Evolutionary conservation across 179 eudicot genomes (phyloP).

Genomic region (Beta lomatogona): DNA sequence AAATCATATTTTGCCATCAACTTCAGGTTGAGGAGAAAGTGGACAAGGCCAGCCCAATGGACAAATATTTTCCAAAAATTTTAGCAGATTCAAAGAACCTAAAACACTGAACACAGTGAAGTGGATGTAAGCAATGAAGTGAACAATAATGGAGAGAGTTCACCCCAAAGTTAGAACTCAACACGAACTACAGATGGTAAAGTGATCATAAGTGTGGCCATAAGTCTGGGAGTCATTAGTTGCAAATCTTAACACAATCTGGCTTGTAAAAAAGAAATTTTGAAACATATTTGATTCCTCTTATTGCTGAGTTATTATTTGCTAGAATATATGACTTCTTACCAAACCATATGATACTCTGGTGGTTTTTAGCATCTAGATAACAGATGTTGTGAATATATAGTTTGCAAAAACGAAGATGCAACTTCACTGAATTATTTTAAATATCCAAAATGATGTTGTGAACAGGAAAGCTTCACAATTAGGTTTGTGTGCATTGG

Average conservation of each 20-base stretch:
- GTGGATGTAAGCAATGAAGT: background rate
- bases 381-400: no score
- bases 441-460: no score
- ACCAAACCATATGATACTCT: no score
- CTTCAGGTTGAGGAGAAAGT: no score
- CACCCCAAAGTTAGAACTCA: background rate
- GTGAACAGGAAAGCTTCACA: background rate
- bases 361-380: no score
- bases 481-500: background rate
- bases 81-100: background rate
- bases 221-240: background rate
- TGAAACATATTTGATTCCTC: no score
- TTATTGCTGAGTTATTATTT: no score
- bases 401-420: no score
- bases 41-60: background rate
- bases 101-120: background rate
- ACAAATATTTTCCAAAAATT: no score
- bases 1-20: no score
- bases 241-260: background rate
- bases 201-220: background rate
- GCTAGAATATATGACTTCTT: background rate
- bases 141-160: background rate
- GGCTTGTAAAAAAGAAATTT: background rate
- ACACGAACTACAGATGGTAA: background rate
- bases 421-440: no score